Conservation (phyloP, 1,284 basidiomycete species). For the Cystobasidium slooffiae region DNA sequence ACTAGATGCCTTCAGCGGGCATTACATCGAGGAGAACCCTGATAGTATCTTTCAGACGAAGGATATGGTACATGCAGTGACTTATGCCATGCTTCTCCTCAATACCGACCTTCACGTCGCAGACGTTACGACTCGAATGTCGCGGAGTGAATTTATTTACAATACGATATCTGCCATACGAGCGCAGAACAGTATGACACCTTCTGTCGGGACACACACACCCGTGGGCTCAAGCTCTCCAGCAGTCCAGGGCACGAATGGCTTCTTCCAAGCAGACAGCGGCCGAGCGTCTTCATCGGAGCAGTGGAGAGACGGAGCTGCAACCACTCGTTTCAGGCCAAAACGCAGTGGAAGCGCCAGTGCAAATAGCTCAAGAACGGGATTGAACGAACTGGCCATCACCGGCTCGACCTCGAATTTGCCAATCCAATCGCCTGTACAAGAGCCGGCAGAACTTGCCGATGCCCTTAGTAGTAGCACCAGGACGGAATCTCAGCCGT, state of each 20-base stretch:
- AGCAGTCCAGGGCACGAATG: slow-evolving; percentile 7
- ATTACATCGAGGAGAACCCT: slow-evolving; percentile 91
- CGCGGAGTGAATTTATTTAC: slow-evolving; percentile 85
- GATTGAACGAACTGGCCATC: slow-evolving; percentile 29
- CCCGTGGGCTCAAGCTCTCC: slow-evolving; percentile 21
- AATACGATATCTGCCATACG: slow-evolving; percentile 88
- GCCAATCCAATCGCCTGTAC: slow-evolving; percentile 4
- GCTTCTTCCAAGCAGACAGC: slow-evolving; percentile 14
- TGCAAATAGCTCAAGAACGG: slow-evolving; percentile 30
- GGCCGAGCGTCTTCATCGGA: neutral
- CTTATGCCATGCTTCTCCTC: slow-evolving; percentile 89
- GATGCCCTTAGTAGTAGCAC: neutral
- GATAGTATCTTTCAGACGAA: slow-evolving; percentile 67
- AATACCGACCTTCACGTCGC: slow-evolving; percentile 98
- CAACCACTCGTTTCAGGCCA: slow-evolving; percentile 16
- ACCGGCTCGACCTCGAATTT: slow-evolving; percentile 25
- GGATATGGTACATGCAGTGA: slow-evolving; percentile 89
- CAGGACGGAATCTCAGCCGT: neutral
- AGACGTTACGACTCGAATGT: slow-evolving; percentile 87
- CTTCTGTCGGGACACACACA: slow-evolving; percentile 6
- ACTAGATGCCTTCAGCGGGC: slow-evolving; percentile 82
- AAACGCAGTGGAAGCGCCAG: slow-evolving; percentile 37
- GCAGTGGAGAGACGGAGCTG: slow-evolving; percentile 18
- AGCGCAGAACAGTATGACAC: slow-evolving; percentile 60
- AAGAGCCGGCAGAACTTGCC: neutral